Evolutionary conservation across 2,329 filamentous ascomycete species (phyloP).

Genomic region (Alternaria postmessia): DNA sequence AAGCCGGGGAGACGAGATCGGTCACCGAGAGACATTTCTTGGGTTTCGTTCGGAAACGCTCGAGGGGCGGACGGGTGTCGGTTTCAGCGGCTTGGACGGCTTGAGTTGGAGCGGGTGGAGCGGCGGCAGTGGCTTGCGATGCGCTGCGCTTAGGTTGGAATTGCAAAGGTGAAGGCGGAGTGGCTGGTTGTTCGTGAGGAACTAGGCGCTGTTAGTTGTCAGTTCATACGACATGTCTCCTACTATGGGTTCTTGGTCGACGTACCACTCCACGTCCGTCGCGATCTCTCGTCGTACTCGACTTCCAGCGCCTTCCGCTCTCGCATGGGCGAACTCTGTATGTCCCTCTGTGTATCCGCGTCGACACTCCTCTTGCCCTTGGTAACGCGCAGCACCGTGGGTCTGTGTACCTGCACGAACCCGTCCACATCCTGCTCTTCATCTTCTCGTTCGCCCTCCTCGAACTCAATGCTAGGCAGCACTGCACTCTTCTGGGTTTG

Average conservation of each 20-base stretch:
- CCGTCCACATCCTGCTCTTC: slow-evolving; percentile 50
- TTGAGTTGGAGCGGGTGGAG: neutral
- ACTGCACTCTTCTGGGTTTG: slow-evolving; percentile 13
- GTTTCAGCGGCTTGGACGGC: slow-evolving; percentile 4
- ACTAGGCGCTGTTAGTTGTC: slow-evolving; percentile 53
- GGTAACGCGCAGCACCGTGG: slow-evolving; percentile 29
- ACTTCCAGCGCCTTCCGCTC: slow-evolving; percentile 49
- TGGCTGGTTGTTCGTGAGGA: slow-evolving; percentile 34
- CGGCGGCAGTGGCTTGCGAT: neutral
- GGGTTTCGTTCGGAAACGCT: slow-evolving; percentile 79
- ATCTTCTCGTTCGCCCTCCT: slow-evolving; percentile 30
- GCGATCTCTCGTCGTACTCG: slow-evolving; percentile 53
- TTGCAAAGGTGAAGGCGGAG: slow-evolving; percentile 7
- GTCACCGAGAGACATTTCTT: slow-evolving; percentile 85
- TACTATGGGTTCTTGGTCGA: neutral
- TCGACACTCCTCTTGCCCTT: slow-evolving; percentile 12
- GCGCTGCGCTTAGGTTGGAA: neutral
- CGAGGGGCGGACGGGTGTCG: slow-evolving; percentile 69
- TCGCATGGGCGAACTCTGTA: slow-evolving; percentile 31
- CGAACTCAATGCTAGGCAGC: slow-evolving; percentile 34
- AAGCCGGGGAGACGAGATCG: slow-evolving; percentile 86
- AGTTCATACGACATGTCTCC: slow-evolving; percentile 30
- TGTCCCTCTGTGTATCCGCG: slow-evolving; percentile 1
- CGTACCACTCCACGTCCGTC: slow-evolving; percentile 47
- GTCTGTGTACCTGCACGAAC: slow-evolving; percentile 54